phyloP scores from a whole-genome alignment of 495 filamentous ascomycete genomes.

The Aspergillus bertholletiae region DNA sequence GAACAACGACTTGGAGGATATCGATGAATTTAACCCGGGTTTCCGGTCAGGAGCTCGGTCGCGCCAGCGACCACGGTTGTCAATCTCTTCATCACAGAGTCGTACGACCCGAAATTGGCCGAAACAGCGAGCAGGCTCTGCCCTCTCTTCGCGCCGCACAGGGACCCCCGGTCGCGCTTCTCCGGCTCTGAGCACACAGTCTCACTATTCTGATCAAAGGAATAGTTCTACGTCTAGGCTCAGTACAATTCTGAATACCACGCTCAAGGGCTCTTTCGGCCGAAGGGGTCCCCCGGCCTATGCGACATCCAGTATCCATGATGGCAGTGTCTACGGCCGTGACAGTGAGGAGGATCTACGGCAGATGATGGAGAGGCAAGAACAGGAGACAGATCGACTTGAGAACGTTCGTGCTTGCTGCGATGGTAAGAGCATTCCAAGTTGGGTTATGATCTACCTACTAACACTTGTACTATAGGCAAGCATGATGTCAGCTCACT shows the following conservation, averaged over 20 bases:
- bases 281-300: conserved; percentile 34
- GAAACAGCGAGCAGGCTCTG: conserved; percentile 47
- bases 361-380: conserved; percentile 69
- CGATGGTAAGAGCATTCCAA: conserved; percentile 60
- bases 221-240: conserved; percentile 41
- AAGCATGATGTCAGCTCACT: conserved; percentile 57
- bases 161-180: conserved; percentile 40
- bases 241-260: conserved; percentile 41
- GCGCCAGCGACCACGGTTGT: conserved; percentile 56
- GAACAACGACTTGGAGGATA: conserved; percentile 67
- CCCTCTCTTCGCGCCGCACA: conserved; percentile 44
- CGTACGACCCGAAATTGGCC: conserved; percentile 57
- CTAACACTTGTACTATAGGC: conserved; percentile 46
- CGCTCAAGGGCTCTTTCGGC: conserved; percentile 44
- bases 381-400: conserved; percentile 68
- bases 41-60: conserved; percentile 53
- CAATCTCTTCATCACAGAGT: conserved; percentile 80
- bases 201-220: conserved; percentile 36
- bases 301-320: conserved; percentile 54
- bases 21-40: conserved; percentile 84
- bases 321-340: conserved; percentile 60
- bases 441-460: background rate
- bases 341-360: conserved; percentile 80
- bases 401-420: conserved; percentile 97
- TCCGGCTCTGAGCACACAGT: conserved; percentile 40